These are phyloP conservation scores for Lobulomyces angularis DNA, from an alignment of 192 early-diverging fungal species.

Conservation along the genomic window DNA sequence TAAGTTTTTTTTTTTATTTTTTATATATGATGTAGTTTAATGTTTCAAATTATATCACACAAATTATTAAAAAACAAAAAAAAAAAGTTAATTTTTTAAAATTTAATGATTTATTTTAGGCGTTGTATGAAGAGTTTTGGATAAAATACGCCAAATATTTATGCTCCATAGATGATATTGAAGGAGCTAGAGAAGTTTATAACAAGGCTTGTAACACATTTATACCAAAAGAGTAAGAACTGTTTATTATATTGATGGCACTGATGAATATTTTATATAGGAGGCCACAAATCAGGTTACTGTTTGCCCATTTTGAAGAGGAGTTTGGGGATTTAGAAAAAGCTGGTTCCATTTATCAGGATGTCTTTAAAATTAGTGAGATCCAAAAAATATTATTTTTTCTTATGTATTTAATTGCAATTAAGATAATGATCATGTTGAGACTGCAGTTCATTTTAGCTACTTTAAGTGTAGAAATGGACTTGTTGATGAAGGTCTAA, in stretches of 20 bases:
- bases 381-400: neutral
- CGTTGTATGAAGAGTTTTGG: slow-evolving; percentile 71
- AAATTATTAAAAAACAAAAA: neutral
- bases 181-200: slow-evolving; percentile 37
- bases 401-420: neutral
- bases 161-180: slow-evolving; percentile 23
- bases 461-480: slow-evolving; percentile 53
- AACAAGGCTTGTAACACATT: slow-evolving; percentile 39
- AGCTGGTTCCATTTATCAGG: slow-evolving; percentile 44
- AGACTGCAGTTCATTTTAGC: slow-evolving; percentile 45
- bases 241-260: neutral
- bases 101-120: slow-evolving; percentile 32
- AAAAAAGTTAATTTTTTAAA: too few species aligned
- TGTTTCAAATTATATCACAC: slow-evolving; percentile 1
- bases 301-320: slow-evolving; percentile 51
- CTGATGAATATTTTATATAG: slow-evolving; percentile 9
- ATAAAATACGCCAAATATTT: slow-evolving; percentile 52
- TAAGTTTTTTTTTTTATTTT: slow-evolving; percentile 24
- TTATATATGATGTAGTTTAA: too few species aligned
- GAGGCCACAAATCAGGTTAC: slow-evolving; percentile 39
- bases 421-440: slow-evolving; percentile 53
- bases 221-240: slow-evolving; percentile 30
- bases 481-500: slow-evolving; percentile 20
- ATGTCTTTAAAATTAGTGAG: slow-evolving; percentile 39
- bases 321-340: slow-evolving; percentile 38